A percentile compares a stretch with the other conserved stretches of the same genome.
Evolutionary conservation across 2,329 filamentous ascomycete genomes (phyloP).

Genomic region (Diplocarpon mali): DNA sequence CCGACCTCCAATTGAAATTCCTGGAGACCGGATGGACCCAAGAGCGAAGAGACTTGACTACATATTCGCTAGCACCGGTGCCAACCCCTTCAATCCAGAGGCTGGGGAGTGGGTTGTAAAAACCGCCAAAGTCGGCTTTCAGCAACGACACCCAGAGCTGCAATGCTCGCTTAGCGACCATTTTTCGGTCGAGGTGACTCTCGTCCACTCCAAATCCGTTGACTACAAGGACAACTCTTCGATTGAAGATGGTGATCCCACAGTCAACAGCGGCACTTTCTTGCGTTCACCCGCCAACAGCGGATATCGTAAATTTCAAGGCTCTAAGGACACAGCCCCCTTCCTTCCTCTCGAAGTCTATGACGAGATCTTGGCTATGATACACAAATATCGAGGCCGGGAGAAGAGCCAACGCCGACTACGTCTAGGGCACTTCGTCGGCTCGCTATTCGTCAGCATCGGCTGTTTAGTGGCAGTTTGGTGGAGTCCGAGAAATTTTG

Average conservation of each 20-base stretch:
- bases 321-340: slow-evolving; percentile 11
- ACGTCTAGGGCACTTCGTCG: slow-evolving; percentile 64
- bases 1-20: slow-evolving; percentile 46
- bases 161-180: slow-evolving; percentile 88
- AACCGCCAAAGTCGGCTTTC: slow-evolving; percentile 65
- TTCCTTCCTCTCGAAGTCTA: slow-evolving; percentile 43
- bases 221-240: slow-evolving; percentile 9
- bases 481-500: slow-evolving; percentile 69
- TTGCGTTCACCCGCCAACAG: slow-evolving; percentile 18
- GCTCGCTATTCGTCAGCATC: slow-evolving; percentile 54
- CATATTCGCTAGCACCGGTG: slow-evolving; percentile 64
- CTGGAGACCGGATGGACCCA: slow-evolving; percentile 56
- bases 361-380: slow-evolving; percentile 63
- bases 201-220: slow-evolving; percentile 30
- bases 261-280: slow-evolving; percentile 20
- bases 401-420: slow-evolving; percentile 62
- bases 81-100: slow-evolving; percentile 21
- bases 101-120: slow-evolving; percentile 55
- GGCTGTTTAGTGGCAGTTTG: slow-evolving; percentile 73
- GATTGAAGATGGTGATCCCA: slow-evolving; percentile 14
- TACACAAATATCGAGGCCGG: slow-evolving; percentile 55
- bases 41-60: slow-evolving; percentile 87
- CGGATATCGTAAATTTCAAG: slow-evolving; percentile 13
- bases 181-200: slow-evolving; percentile 77
- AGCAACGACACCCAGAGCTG: slow-evolving; percentile 66